Base-by-base conservation (phyloP, 768 basidiomycete genomes). In the Boletus subcaerulescens region DNA sequence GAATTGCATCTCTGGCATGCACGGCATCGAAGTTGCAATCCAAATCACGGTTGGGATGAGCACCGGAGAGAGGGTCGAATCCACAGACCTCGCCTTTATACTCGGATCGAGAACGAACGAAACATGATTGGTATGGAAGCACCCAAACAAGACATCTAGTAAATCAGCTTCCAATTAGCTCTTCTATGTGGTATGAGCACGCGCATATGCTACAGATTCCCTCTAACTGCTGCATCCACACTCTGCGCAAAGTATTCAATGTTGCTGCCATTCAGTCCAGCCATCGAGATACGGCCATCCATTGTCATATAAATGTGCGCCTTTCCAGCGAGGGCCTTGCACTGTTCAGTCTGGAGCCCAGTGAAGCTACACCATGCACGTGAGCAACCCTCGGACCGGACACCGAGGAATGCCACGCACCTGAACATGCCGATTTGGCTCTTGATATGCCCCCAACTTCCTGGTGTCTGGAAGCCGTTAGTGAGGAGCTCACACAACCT, bases 401-500 rank as follows among this genome's bases (percentile, higher is more conserved):
- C 22, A 36, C 35, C 17, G 17, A 36, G 6, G 9, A 50, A 50
- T 67, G 46, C 26, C 20, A 65, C 78, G 57, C 70, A 93, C 93
- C 92, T 93, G 80, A 95, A 95, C 94, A 98, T 96, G 71, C 96
- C 96, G 58, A 94, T 95, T 70, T 98, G 94, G 68, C 84, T 86
- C 74, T 91, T 92, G 73, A 98, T 91, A 72, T 98, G 96, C 10
- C 82, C 80, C 97, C 97, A 98, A 55, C 89, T 84, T 8, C 96
- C 95, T 15, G 97, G 97, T 33, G 96, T 98, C 71, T 88, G 84
- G 58, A 89, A 74, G 59, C 86, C 85, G 57, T 90, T 75, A 33
- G 86, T 86, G 58, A 98, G 76, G 52, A 84, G 75, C 58, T 86
- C 80, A 73, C 89, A 94, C 53, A 98, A 73, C 59, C 80, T 85